phyloP scores from a whole-genome alignment of 2,329 filamentous ascomycete genomes.

The Xylariales sp. region DNA sequence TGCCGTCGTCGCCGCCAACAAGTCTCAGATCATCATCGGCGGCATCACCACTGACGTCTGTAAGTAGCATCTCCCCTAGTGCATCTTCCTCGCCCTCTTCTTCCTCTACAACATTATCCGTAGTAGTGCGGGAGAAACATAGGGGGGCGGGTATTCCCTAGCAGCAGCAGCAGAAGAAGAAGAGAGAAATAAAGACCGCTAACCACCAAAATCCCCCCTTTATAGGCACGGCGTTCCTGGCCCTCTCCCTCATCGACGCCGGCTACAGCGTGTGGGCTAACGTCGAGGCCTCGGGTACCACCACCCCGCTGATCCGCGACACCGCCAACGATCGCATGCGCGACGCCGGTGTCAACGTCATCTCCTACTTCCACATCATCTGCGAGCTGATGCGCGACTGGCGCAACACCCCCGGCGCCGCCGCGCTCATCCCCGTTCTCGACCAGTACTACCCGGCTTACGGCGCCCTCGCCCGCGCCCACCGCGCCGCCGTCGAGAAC shows the following conservation, averaged over 20 bases:
- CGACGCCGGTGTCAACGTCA: constrained; percentile 59
- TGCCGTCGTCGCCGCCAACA: constrained; percentile 60
- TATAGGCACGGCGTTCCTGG: constrained; percentile 63
- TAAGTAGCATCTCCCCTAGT: constrained; percentile 23
- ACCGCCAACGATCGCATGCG: constrained; percentile 65
- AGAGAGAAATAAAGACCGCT: too few species aligned
- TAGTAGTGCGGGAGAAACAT: too few species aligned
- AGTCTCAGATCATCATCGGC: constrained; percentile 66
- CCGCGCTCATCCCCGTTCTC: constrained; percentile 58
- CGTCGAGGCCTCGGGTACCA: constrained; percentile 66
- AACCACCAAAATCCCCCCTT: too few species aligned
- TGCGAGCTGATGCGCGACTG: constrained; percentile 70
- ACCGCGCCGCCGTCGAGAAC: constrained; percentile 55
- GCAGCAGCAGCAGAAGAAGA: too few species aligned
- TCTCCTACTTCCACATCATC: constrained; percentile 59
- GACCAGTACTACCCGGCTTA: constrained; percentile 63
- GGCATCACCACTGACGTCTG: constrained; percentile 75
- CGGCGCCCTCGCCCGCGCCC: constrained; percentile 57
- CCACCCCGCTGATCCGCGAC: constrained; percentile 54
- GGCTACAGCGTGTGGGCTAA: constrained; percentile 74
- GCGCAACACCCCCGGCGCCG: constrained; percentile 48
- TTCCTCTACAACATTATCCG: too few species aligned
- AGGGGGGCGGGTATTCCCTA: too few species aligned
- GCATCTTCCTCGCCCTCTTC: too few species aligned
- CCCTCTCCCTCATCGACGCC: constrained; percentile 64